Evolutionary conservation across 2,329 filamentous ascomycete genomes (phyloP), one percentile per base, ranked within the genome.

Genomic region (Penicillium sp.): DNA sequence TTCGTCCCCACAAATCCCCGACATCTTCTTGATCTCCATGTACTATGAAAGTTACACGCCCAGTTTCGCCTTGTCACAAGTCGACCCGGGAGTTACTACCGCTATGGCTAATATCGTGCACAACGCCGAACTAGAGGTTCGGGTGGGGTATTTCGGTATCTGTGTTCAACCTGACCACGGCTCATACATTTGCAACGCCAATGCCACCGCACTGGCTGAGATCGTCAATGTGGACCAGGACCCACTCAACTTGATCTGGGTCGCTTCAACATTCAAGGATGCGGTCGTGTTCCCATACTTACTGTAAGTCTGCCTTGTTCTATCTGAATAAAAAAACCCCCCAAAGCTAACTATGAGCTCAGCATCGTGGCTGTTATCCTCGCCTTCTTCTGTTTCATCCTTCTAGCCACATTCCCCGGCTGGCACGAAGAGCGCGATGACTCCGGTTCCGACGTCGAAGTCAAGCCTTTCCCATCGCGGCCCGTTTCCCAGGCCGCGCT

Each of bases 331-430:
- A 37, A 1, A 35, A 22, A n/a, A n/a, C n/a, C n/a, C n/a, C n/a
- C 4, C 5, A 6, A 42, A 51, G 25, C 55, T 49, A 50, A 59
- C 59, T 35, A 58, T 48, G 6, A 27, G 51, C 9, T 27, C 48
- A 94, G 90, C 61, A 99, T 99, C 79, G 92, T 99, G 69, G 94
- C 94, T 70, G 92, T 97, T 71, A 90, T 99, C 73, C 92, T 99
- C 69, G 92, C 94, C 65, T 97, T 97, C 78, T 83, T 97, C 75
- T 96, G 92, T 74, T 90, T 99, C 73, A 84, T 99, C 59, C 85
- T 99, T 41, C 87, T 99, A 51, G 93, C 92, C 52, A 97, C 94
- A 31, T 99, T 97, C 77, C 94, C 94, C 1, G 92, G 92, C 61
- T 99, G 94, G 91, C 92, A 97, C 75, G 91, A 96, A 75, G 91